Evolutionary conservation across 2,329 filamentous ascomycete species (phyloP).

Genomic region (Emericellopsis cladophorae): DNA sequence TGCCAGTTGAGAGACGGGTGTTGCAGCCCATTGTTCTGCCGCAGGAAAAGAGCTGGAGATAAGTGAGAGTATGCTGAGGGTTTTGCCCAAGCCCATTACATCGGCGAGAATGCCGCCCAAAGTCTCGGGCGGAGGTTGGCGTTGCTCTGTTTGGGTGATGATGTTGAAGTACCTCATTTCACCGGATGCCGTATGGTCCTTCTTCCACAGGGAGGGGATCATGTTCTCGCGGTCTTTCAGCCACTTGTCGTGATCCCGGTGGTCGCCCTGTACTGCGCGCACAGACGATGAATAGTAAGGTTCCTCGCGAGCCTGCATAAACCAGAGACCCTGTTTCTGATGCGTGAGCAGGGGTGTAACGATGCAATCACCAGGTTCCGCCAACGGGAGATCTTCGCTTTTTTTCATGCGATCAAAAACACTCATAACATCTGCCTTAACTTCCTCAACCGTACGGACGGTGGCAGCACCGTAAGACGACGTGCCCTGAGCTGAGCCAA

Average conservation of each 20-base stretch:
- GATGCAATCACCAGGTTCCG: conserved; percentile 51
- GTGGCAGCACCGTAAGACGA: conserved; percentile 10
- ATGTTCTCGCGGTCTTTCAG: conserved; percentile 30
- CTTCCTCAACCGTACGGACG: conserved; percentile 67
- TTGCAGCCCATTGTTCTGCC: conserved; percentile 47
- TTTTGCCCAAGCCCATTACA: conserved; percentile 86
- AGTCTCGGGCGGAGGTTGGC: conserved; percentile 49
- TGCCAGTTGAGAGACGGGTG: conserved; percentile 35
- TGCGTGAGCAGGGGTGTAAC: conserved; percentile 64
- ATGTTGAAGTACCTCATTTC: conserved; percentile 64
- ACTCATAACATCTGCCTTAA: conserved; percentile 69
- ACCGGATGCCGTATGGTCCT: conserved; percentile 35
- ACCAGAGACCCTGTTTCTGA: conserved; percentile 81
- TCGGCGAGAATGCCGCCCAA: conserved; percentile 67
- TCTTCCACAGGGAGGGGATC: conserved; percentile 68
- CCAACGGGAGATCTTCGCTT: conserved; percentile 61
- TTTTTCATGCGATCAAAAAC: conserved; percentile 79
- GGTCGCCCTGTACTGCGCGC: too few relatives aligned
- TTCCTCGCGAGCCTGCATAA: conserved; percentile 71
- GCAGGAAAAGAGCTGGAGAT: conserved; percentile 52
- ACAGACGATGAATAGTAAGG: conserved; percentile 43
- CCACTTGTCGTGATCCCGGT: too few relatives aligned
- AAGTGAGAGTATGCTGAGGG: conserved; percentile 72
- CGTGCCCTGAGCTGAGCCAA: background rate
- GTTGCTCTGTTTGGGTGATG: conserved; percentile 60